Conservation (phyloP, 1,284 basidiomycete species). For the Rhodotorula sp. region DNA sequence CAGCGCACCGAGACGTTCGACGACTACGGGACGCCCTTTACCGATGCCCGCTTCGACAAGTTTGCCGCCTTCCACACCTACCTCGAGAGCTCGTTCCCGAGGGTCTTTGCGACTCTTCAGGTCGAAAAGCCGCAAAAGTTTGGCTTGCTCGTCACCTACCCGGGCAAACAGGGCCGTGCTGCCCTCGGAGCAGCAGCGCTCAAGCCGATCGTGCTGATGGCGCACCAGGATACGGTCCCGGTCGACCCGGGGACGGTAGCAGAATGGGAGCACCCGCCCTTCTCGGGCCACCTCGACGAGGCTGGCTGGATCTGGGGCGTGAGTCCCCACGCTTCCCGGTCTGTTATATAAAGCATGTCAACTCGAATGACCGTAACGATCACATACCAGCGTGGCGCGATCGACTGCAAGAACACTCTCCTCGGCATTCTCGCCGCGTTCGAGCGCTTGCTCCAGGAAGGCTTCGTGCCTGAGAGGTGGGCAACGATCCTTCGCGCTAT, state of each 20-base stretch:
- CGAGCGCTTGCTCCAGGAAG: constrained; percentile 54
- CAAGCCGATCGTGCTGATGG: constrained; percentile 53
- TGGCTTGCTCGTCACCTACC: constrained; percentile 53
- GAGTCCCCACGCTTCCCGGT: not conserved
- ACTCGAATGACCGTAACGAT: not conserved
- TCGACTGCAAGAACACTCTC: constrained; percentile 52
- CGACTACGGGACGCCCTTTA: constrained; percentile 47
- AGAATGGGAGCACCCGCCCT: constrained; percentile 56
- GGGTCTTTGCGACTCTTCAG: constrained; percentile 44
- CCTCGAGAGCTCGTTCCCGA: constrained; percentile 50
- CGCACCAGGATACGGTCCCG: constrained; percentile 50
- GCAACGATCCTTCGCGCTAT: not conserved
- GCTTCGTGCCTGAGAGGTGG: constrained; percentile 50
- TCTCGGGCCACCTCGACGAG: constrained; percentile 53
- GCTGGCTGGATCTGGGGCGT: constrained; percentile 55
- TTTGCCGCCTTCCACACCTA: constrained; percentile 49
- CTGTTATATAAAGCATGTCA: too few relatives aligned
- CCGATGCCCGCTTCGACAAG: constrained; percentile 49
- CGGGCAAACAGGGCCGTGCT: constrained; percentile 45
- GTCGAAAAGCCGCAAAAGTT: constrained; percentile 52
- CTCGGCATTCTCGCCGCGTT: constrained; percentile 53
- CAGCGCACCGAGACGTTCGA: constrained; percentile 51
- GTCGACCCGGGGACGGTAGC: constrained; percentile 53
- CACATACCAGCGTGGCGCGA: constrained; percentile 47
- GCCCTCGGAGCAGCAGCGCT: constrained; percentile 39